Conservation (phyloP, 2,329 filamentous ascomycete species). For the Zymoseptoria passerinii region DNA sequence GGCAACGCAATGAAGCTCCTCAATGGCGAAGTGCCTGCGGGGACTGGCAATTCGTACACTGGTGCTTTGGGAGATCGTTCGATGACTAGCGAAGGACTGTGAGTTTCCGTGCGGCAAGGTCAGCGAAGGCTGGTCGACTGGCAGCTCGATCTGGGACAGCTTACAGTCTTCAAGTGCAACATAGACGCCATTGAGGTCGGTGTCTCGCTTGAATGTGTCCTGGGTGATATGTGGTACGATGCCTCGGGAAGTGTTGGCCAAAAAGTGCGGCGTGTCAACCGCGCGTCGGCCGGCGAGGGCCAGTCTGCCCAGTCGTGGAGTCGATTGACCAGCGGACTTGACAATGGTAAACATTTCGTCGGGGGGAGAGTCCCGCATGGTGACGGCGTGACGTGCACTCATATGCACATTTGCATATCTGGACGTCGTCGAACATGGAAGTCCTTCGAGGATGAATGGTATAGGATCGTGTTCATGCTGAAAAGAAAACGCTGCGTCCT, state of each 20-base stretch:
- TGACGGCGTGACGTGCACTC: not conserved
- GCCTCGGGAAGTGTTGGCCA: constrained; percentile 74
- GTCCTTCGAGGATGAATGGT: no score
- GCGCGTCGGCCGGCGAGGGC: constrained; percentile 52
- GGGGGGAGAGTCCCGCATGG: not conserved
- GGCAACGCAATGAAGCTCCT: constrained; percentile 70
- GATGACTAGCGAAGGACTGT: constrained; percentile 46
- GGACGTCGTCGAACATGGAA: no score
- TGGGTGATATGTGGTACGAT: constrained; percentile 81
- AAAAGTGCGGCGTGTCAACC: constrained; percentile 76
- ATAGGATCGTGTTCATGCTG: no score
- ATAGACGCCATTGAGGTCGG: constrained; percentile 62
- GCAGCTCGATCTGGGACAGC: constrained; percentile 26
- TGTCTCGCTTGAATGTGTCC: constrained; percentile 63
- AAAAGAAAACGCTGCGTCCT: no score
- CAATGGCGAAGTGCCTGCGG: constrained; percentile 48
- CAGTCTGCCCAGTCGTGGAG: constrained; percentile 61
- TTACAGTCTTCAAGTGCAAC: constrained; percentile 88
- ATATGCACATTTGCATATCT: not conserved
- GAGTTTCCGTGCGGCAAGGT: constrained; percentile 24
- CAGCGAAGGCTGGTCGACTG: not conserved
- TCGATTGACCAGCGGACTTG: constrained; percentile 29
- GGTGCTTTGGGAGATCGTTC: constrained; percentile 48
- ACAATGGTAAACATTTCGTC: constrained; percentile 41
- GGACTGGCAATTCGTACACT: constrained; percentile 42